A percentile compares a stretch with the other conserved stretches of the same genome.
Evolutionary conservation across 306 rosid species (phyloP).

Genomic region (Notholithocarpus densiflorus): DNA sequence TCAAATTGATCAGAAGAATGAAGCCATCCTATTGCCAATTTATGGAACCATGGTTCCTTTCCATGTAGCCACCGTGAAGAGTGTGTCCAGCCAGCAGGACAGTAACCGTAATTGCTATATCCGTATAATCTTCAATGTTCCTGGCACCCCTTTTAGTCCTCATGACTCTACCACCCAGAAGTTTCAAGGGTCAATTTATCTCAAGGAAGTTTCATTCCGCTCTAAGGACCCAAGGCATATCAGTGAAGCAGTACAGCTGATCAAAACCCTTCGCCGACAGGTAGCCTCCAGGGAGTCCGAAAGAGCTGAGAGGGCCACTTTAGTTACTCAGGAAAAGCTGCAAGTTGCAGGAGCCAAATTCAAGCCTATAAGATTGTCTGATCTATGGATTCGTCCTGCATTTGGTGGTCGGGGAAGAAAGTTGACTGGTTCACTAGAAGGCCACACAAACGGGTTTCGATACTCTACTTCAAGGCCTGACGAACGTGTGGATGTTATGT

Average conservation of each 20-base stretch:
- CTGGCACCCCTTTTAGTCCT: conserved; percentile 87
- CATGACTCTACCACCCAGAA: conserved; percentile 71
- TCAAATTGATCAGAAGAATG: conserved; percentile 86
- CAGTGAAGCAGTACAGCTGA: conserved; percentile 78
- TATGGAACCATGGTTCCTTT: conserved; percentile 95
- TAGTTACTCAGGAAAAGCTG: conserved; percentile 92
- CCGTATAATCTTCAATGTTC: conserved; percentile 80
- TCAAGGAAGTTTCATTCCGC: conserved; percentile 92
- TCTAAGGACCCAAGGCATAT: conserved; percentile 90
- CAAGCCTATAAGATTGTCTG: conserved; percentile 78
- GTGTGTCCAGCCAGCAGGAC: conserved; percentile 76
- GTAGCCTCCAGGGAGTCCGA: conserved; percentile 92
- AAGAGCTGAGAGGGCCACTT: conserved; percentile 95
- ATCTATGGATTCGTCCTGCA: conserved; percentile 90
- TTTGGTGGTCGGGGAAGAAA: conserved; percentile 97
- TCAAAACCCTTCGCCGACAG: conserved; percentile 78
- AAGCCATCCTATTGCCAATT: conserved; percentile 81
- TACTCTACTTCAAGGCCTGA: conserved; percentile 81
- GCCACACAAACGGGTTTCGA: conserved; percentile 87
- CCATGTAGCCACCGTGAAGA: conserved; percentile 84
- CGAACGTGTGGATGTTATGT: conserved; percentile 86
- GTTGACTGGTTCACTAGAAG: conserved; percentile 84
- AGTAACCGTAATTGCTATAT: conserved; percentile 46
- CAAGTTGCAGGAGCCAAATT: conserved; percentile 84
- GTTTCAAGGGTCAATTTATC: conserved; percentile 69